Conservation (phyloP, 108 stramenopile species). For the Seminavis robusta region DNA sequence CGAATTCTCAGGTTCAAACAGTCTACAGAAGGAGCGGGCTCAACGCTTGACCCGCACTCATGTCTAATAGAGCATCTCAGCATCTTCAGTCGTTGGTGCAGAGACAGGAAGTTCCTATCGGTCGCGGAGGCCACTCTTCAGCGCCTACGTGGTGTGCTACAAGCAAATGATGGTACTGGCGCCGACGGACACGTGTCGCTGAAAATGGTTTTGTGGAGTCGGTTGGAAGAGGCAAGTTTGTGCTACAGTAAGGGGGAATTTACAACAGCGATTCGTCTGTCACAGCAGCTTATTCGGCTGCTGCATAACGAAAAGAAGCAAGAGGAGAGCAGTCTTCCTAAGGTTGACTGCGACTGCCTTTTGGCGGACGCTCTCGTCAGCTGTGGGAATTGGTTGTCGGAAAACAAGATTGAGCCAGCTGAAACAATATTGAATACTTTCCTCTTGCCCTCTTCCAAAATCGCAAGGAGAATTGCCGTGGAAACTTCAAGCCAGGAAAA, state of each 20-base stretch:
- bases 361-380: constrained; percentile 43
- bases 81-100: too few species aligned
- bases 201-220: constrained; percentile 30
- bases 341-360: neutral
- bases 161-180: too few species aligned
- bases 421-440: constrained; percentile 50
- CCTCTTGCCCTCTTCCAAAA: constrained; percentile 53
- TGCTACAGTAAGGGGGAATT: constrained; percentile 51
- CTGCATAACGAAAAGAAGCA: constrained; percentile 20
- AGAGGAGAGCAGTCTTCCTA: neutral
- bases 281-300: constrained; percentile 49
- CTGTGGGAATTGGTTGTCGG: constrained; percentile 72
- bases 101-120: too few species aligned
- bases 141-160: too few species aligned
- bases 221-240: constrained; percentile 73
- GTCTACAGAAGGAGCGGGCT: too few species aligned
- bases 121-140: too few species aligned
- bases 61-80: too few species aligned
- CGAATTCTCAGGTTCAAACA: too few species aligned
- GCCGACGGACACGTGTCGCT: too few species aligned
- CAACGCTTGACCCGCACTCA: too few species aligned
- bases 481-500: neutral
- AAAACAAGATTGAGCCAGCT: constrained; percentile 66
- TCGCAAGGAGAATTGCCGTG: neutral
- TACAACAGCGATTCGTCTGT: constrained; percentile 48